Conservation (phyloP, 352 stramenopile species). For the Saprolegnia parasitica region DNA sequence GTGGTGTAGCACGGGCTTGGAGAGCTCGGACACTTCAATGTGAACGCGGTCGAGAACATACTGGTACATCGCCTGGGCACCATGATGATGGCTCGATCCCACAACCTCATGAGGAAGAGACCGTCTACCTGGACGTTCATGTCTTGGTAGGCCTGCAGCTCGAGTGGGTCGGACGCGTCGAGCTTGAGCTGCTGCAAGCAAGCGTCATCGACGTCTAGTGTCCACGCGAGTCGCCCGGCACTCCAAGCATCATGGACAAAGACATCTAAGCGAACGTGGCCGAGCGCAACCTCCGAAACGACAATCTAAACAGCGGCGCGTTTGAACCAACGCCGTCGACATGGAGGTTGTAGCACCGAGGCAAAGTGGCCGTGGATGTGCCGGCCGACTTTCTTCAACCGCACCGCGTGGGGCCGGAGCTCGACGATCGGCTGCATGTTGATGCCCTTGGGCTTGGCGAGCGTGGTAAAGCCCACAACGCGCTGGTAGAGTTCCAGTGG, state of each 20-base stretch:
- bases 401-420: constrained; percentile 24
- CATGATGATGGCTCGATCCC: background rate
- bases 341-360: background rate
- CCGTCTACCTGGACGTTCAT: constrained; percentile 27
- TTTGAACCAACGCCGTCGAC: background rate
- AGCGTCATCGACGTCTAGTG: constrained; percentile 18
- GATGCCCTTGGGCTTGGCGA: constrained; percentile 23
- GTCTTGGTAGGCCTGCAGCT: constrained; percentile 9
- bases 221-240: constrained; percentile 4
- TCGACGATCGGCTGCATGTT: constrained; percentile 6
- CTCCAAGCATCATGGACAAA: constrained; percentile 25
- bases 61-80: constrained; percentile 11
- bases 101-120: background rate
- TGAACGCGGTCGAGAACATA: constrained; percentile 28
- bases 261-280: constrained; percentile 20
- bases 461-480: constrained; percentile 35
- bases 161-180: constrained; percentile 23
- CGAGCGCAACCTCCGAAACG: constrained; percentile 21
- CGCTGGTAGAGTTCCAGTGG: constrained; percentile 57
- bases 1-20: constrained; percentile 17
- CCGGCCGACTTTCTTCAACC: background rate
- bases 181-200: constrained; percentile 24
- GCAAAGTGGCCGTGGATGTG: constrained; percentile 28
- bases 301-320: constrained; percentile 18
- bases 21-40: constrained; percentile 2